Percentiles rank a stretch among this genome's conserved stretches.
Conservation (phyloP, 805 yeast species). For the Myxozyma lipomycoides region DNA sequence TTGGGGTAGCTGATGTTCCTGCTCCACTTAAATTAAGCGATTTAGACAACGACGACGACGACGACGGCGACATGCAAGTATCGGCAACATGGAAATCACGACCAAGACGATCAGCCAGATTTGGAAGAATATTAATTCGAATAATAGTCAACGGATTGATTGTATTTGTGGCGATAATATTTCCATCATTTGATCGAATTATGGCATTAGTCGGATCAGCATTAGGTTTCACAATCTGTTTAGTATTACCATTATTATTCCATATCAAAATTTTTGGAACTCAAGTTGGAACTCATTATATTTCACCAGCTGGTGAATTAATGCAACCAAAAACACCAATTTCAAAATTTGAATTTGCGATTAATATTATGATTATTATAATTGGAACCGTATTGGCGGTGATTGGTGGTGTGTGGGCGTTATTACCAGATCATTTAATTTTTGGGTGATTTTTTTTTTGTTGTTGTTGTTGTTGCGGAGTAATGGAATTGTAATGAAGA, state of each 20-base stretch:
- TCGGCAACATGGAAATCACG: not conserved
- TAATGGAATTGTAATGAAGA: no score
- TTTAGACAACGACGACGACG: not conserved
- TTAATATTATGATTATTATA: slow-evolving; percentile 14
- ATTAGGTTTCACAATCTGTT: slow-evolving; percentile 72
- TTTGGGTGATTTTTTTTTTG: no score
- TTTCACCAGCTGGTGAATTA: slow-evolving; percentile 10
- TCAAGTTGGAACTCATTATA: slow-evolving; percentile 2
- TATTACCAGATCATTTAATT: slow-evolving; percentile 15
- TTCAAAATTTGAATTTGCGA: slow-evolving; percentile 6
- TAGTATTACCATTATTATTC: slow-evolving; percentile 71
- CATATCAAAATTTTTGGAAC: slow-evolving; percentile 54
- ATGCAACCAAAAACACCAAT: slow-evolving; percentile 3
- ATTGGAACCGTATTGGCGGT: slow-evolving; percentile 14
- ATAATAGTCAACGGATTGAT: slow-evolving; percentile 53
- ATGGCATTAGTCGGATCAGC: slow-evolving; percentile 80
- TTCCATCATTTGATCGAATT: slow-evolving; percentile 77
- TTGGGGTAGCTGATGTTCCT: slow-evolving; percentile 36
- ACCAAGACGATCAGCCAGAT: not conserved
- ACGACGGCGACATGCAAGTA: not conserved
- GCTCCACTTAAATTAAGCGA: slow-evolving; percentile 6
- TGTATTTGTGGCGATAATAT: slow-evolving; percentile 55
- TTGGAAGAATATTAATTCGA: slow-evolving; percentile 36
- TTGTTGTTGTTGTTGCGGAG: no score
- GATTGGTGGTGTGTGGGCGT: slow-evolving; percentile 23